These are phyloP conservation scores for Neurospora terricola DNA, from an alignment of 495 filamentous ascomycete genomes.

Conservation along the genomic window DNA sequence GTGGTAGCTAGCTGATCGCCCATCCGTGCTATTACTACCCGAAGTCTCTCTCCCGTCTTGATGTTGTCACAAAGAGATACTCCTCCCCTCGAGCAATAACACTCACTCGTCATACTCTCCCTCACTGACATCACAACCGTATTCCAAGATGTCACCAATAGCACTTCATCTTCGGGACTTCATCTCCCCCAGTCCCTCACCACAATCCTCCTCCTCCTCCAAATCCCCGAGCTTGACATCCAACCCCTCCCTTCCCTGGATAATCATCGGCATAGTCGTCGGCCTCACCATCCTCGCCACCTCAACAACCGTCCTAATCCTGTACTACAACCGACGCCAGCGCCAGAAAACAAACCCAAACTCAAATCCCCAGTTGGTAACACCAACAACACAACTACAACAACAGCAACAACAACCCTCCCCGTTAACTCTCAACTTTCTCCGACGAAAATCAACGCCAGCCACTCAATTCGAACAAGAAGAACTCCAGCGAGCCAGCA, in stretches of 20 bases:
- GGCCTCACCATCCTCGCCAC: conserved; percentile 18
- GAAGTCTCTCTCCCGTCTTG: neutral
- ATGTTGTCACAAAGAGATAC: neutral
- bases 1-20: neutral
- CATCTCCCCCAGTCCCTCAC: neutral
- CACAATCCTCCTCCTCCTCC: neutral
- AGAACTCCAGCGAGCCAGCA: conserved; percentile 28
- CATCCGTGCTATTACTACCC: neutral
- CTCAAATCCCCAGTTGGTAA: conserved; percentile 13
- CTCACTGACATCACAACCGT: neutral
- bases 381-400: neutral
- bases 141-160: neutral
- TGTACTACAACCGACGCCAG: conserved; percentile 16
- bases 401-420: neutral
- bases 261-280: conserved; percentile 22
- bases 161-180: neutral
- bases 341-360: conserved; percentile 8
- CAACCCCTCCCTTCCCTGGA: conserved; percentile 11
- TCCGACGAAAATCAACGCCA: conserved; percentile 15
- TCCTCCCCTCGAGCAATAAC: neutral
- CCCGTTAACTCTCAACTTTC: neutral
- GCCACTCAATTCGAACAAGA: conserved; percentile 20
- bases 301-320: conserved; percentile 14
- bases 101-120: neutral
- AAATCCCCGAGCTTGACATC: neutral